Conservation (phyloP, 257 asterid species). For the Perilla frutescens region DNA sequence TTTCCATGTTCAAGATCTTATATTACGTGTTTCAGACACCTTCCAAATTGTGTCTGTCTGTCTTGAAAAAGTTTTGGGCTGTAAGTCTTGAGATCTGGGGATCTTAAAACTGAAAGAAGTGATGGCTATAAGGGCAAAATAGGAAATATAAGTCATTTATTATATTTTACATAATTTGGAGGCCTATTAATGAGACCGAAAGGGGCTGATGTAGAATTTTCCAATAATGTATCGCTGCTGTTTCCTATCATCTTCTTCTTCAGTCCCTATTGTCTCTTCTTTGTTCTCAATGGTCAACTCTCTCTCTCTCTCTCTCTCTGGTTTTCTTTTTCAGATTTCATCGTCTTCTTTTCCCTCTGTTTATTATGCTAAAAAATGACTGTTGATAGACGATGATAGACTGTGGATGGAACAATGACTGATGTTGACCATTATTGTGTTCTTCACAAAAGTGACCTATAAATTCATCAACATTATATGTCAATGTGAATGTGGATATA, state of each 20-base stretch:
- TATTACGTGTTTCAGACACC: background rate
- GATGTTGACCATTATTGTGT: background rate
- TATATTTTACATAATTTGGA: too few relatives aligned
- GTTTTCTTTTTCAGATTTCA: background rate
- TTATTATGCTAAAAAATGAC: background rate
- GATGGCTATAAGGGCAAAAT: too few relatives aligned
- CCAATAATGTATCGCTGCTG: too few relatives aligned
- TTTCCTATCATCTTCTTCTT: too few relatives aligned
- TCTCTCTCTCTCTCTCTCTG: background rate
- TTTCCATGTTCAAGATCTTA: background rate
- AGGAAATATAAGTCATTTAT: too few relatives aligned
- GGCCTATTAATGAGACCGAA: too few relatives aligned
- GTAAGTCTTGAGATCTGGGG: too few relatives aligned
- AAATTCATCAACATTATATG: background rate
- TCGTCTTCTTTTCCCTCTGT: background rate
- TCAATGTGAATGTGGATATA: background rate
- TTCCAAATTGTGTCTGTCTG: background rate
- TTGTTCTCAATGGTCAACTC: background rate
- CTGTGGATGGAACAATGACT: background rate
- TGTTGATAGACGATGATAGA: background rate
- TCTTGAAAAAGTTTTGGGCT: too few relatives aligned
- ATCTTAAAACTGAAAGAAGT: too few relatives aligned
- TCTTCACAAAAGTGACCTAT: background rate
- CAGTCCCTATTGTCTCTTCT: too few relatives aligned
- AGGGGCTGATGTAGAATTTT: too few relatives aligned